Evolutionary conservation across 176 grass and related monocot species (phyloP), one percentile per base, ranked within the genome.

Genomic region (Raddia guianensis): DNA sequence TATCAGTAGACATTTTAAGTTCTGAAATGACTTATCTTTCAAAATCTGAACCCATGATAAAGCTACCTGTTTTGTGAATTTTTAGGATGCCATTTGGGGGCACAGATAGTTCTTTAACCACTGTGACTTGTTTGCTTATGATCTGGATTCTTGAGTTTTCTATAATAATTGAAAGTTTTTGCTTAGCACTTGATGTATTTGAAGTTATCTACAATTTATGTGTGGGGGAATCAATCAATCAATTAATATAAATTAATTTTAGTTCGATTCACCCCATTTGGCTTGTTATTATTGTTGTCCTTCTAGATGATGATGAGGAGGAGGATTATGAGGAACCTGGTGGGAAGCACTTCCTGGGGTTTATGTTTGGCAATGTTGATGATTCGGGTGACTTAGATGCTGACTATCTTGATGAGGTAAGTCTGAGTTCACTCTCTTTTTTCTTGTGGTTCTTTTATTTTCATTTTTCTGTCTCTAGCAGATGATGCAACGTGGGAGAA

Each of bases 301-400:
- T 73, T 47, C 59, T 59, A 91, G 89, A 91, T 76, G 89, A 91
- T 9, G 96, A 95, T 20, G 92, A 94, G 0, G 91, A 97, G 0
- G 95, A 95, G 37, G 90, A 98, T 45, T 95, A 98, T 75, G 96
- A 95, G 79, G 96, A 98, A 40, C 72, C 74, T 63, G 77, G 85
- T 63, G 86, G 82, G 73, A 98, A 92, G 68, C 90, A 75, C 55
- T 86, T 98, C 53, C 78, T 98, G 60, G 96, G 96, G 21, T 98
- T 98, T 83, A 98, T 98, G 96, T 95, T 98, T 20, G 96, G 96
- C 71, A 98, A 98, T 75, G 92, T 98, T 58, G 96, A 98, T 83
- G 91, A 98, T 60, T 88, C 92, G 12, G 96, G 96, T 46, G 96
- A 93, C 80, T 84, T 98, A 66, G 96, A 98, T 74, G 90, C 83